phyloP scores from a whole-genome alignment of 306 rosid species.

The Chamaecrista fasciculata region DNA sequence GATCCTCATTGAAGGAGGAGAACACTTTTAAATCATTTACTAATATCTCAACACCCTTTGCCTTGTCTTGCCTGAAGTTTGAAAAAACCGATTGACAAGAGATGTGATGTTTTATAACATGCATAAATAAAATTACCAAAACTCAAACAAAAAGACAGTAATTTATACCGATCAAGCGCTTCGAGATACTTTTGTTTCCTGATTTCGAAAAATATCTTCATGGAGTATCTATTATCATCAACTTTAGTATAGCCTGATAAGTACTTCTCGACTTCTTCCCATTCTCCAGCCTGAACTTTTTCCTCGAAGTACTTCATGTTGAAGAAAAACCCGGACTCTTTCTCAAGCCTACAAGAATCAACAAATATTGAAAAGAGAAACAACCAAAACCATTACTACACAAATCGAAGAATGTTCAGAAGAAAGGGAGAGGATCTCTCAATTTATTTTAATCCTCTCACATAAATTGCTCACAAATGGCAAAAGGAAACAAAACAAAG shows the following conservation, averaged over 20 bases:
- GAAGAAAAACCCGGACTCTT: constrained; percentile 87
- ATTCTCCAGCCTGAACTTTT: constrained; percentile 82
- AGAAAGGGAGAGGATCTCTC: background rate
- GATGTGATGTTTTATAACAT: constrained; percentile 15
- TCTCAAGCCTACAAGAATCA: constrained; percentile 63
- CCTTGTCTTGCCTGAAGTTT: constrained; percentile 61
- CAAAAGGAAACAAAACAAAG: background rate
- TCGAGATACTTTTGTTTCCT: constrained; percentile 91
- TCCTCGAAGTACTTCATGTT: constrained; percentile 90
- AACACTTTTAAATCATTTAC: constrained; percentile 72
- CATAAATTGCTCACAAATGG: background rate
- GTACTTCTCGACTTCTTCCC: constrained; percentile 94
- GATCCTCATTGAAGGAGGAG: constrained; percentile 73
- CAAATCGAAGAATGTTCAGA: background rate
- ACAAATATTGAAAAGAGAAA: constrained; percentile 13
- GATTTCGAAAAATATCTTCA: constrained; percentile 86
- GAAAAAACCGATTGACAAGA: constrained; percentile 14
- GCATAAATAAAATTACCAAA: background rate
- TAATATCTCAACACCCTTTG: constrained; percentile 77
- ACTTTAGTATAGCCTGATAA: constrained; percentile 79
- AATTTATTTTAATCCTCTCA: background rate
- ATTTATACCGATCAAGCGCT: constrained; percentile 79
- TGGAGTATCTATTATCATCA: constrained; percentile 85
- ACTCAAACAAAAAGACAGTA: constrained; percentile 7
- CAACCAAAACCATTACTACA: background rate